These are phyloP conservation scores for Colletotrichum camelliae DNA, from an alignment of 2,329 filamentous ascomycete genomes.

Conservation along the genomic window DNA sequence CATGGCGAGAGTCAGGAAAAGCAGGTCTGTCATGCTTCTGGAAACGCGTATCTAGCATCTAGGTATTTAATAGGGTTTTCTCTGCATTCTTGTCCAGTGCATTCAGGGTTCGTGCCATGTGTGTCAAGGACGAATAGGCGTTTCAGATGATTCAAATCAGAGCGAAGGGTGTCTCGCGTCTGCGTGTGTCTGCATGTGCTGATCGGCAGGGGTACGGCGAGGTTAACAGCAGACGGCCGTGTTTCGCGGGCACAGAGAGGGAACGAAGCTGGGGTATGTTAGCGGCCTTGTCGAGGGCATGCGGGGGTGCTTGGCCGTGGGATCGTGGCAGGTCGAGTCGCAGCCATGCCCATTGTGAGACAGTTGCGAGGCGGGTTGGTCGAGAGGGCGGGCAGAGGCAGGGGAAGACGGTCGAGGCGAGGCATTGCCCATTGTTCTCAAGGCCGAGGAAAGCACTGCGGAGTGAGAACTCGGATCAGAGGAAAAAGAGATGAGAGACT, in stretches of 20 bases:
- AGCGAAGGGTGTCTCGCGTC: background rate
- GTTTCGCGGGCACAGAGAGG: background rate
- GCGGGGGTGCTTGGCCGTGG: background rate
- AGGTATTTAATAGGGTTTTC: constrained; percentile 11
- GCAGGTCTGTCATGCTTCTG: background rate
- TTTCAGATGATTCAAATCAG: constrained; percentile 11
- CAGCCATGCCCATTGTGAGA: constrained; percentile 7
- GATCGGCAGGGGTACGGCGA: background rate
- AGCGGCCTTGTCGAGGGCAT: background rate
- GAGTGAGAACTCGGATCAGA: background rate
- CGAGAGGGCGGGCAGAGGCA: background rate
- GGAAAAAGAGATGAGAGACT: background rate
- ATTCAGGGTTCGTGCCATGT: constrained; percentile 9
- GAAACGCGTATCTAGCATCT: background rate
- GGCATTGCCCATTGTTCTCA: background rate
- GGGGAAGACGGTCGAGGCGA: background rate
- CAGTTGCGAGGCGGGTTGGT: background rate
- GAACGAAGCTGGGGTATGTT: background rate
- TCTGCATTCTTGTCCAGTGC: background rate
- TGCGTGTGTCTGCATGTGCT: background rate
- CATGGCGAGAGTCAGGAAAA: background rate
- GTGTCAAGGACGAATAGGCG: constrained; percentile 5
- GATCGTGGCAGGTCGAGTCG: constrained; percentile 3
- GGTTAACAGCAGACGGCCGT: background rate
- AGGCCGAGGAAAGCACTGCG: background rate